phyloP scores from a whole-genome alignment of 2,329 filamentous ascomycete genomes.

The Colletotrichum karsti region DNA sequence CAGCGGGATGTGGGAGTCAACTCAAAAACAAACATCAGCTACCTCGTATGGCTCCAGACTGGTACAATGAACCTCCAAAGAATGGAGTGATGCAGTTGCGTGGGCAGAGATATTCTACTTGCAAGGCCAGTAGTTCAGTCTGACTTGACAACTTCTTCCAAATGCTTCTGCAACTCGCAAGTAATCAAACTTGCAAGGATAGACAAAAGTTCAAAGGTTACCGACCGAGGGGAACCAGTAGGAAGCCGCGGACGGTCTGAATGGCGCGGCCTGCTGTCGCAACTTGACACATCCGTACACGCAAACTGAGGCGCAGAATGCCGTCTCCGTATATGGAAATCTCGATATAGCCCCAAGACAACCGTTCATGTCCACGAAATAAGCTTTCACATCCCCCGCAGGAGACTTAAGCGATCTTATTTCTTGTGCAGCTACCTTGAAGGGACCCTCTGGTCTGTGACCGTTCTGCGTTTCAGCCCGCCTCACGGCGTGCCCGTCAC shows the following conservation, averaged over 20 bases:
- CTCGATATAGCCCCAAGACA: not conserved
- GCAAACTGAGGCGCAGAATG: not conserved
- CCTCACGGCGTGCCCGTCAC: not conserved
- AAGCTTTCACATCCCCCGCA: conserved; percentile 1
- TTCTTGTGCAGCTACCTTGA: not conserved
- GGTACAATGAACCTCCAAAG: not conserved
- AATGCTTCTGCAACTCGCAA: not conserved
- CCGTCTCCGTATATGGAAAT: not conserved
- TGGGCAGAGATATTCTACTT: not conserved
- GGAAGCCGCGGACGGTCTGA: not conserved
- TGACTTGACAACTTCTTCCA: not conserved
- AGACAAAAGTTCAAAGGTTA: not conserved
- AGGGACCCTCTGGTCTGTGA: conserved; percentile 3
- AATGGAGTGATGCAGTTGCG: not conserved
- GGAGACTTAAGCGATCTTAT: not conserved
- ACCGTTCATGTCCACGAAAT: not conserved
- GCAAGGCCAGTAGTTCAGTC: not conserved
- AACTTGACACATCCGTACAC: not conserved
- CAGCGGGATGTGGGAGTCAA: no score
- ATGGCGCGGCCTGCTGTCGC: not conserved
- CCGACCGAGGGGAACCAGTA: not conserved
- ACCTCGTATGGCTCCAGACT: not conserved
- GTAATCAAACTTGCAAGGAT: not conserved
- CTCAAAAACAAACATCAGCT: no score
- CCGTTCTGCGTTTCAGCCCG: conserved; percentile 9